Evolutionary conservation across 192 early-diverging fungal species (phyloP).

Genomic region (Gaertneriomyces semiglobifer): DNA sequence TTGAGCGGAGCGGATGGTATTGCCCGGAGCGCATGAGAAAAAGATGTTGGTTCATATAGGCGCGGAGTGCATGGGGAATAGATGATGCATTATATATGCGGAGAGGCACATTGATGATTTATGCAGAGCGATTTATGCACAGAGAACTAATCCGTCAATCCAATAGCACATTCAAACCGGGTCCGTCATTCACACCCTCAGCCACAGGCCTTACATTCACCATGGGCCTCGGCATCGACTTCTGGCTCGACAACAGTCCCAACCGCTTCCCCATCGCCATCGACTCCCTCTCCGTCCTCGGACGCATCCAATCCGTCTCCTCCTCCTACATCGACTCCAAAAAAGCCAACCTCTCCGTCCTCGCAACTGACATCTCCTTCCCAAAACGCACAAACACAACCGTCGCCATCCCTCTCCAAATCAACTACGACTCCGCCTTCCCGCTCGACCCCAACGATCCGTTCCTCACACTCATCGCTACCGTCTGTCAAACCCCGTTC

Average conservation of each 20-base stretch:
- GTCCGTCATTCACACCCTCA: background rate
- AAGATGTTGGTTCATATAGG: too few species aligned
- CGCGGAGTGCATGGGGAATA: too few species aligned
- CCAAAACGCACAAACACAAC: constrained; percentile 21
- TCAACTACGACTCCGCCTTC: constrained; percentile 10
- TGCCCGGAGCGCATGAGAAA: too few species aligned
- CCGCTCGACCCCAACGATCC: constrained; percentile 6
- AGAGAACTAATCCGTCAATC: too few species aligned
- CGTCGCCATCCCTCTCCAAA: constrained; percentile 3
- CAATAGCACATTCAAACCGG: background rate
- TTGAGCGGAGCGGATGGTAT: too few species aligned
- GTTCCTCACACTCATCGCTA: constrained; percentile 16
- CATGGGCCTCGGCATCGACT: constrained; percentile 13
- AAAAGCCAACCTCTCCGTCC: constrained; percentile 2
- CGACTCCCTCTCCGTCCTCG: constrained; percentile 3
- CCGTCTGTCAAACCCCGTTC: constrained; percentile 10
- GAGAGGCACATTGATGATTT: too few species aligned
- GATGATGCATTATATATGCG: too few species aligned
- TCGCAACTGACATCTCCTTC: constrained; percentile 14
- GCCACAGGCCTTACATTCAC: constrained; percentile 1
- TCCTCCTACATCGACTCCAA: constrained; percentile 1
- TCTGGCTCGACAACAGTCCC: constrained; percentile 15
- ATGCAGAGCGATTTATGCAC: too few species aligned
- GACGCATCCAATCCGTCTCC: background rate
- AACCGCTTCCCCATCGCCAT: constrained; percentile 20